These are phyloP conservation scores for Yamadazyma jaroonii DNA, from an alignment of 1,139 yeast genomes.

Conservation along the genomic window DNA sequence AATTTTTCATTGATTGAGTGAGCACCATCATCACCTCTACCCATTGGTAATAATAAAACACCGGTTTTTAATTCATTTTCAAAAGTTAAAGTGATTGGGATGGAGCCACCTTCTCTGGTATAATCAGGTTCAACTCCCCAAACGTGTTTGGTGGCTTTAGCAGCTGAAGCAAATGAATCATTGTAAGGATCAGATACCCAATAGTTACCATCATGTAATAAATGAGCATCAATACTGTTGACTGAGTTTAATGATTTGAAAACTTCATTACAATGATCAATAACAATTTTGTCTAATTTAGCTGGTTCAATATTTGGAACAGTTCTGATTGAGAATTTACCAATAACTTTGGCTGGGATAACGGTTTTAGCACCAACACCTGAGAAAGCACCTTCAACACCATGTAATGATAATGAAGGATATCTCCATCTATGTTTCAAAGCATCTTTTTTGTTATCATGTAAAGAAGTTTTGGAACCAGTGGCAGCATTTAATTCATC, in stretches of 20 bases:
- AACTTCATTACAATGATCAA: conserved; percentile 62
- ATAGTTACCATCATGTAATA: conserved; percentile 91
- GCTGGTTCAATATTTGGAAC: conserved; percentile 88
- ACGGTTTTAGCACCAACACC: conserved; percentile 97
- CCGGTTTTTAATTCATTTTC: conserved; percentile 82
- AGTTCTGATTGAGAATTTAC: conserved; percentile 95
- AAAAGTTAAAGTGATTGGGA: conserved; percentile 92
- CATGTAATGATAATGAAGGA: conserved; percentile 94
- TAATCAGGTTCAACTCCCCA: conserved; percentile 95
- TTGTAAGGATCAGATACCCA: conserved; percentile 96
- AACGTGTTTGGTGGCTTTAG: conserved; percentile 88
- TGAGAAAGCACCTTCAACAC: conserved; percentile 95
- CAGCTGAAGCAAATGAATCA: conserved; percentile 90
- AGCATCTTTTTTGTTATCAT: conserved; percentile 74
- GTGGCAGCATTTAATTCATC: conserved; percentile 84
- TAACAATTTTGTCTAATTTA: conserved; percentile 75
- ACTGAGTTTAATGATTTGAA: conserved; percentile 72
- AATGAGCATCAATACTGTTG: conserved; percentile 68
- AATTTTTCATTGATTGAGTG: conserved; percentile 96
- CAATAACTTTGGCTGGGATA: conserved; percentile 90
- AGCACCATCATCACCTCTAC: conserved; percentile 99
- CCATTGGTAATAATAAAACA: conserved; percentile 91
- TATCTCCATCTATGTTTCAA: conserved; percentile 98
- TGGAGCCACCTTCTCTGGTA: conserved; percentile 98
- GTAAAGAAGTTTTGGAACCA: conserved; percentile 81